Conservation (phyloP, 208 protist genomes). For the Trichomonas vaginalis region DNA sequence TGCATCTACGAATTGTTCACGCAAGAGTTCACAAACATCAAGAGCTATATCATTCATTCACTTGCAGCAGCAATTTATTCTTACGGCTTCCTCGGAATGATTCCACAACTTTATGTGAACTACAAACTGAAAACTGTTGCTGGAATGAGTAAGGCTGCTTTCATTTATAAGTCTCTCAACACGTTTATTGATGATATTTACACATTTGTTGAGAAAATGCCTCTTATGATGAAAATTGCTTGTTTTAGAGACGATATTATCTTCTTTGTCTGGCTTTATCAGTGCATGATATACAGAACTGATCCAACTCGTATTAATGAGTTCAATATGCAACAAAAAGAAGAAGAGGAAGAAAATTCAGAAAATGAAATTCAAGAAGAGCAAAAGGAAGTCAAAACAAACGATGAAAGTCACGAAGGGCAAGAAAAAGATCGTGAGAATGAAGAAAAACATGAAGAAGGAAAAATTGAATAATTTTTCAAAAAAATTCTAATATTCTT, state of each 20-base stretch:
- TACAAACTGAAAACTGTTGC: slow-evolving; percentile 92
- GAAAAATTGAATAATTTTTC: background rate
- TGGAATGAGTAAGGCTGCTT: slow-evolving; percentile 83
- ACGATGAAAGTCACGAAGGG: background rate
- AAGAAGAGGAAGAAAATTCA: background rate
- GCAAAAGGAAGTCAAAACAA: background rate
- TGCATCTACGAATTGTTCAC: background rate
- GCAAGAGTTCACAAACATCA: background rate
- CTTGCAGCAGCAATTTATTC: slow-evolving; percentile 48
- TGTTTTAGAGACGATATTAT: slow-evolving; percentile 91
- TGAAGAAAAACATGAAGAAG: background rate
- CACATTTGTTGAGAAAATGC: slow-evolving; percentile 95
- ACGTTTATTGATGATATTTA: slow-evolving; percentile 98
- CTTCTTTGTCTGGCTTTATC: slow-evolving; percentile 84
- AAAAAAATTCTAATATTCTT: background rate
- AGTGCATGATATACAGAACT: slow-evolving; percentile 89
- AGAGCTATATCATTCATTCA: background rate
- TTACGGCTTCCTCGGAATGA: slow-evolving; percentile 92
- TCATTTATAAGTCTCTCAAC: slow-evolving; percentile 86
- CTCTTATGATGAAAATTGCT: slow-evolving; percentile 75
- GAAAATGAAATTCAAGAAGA: background rate
- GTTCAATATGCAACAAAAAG: slow-evolving; percentile 26
- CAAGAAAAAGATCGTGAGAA: background rate
- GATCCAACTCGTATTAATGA: slow-evolving; percentile 60
- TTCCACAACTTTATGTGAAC: slow-evolving; percentile 95